Evolutionary conservation across 139 green algal species (phyloP).

Genomic region (Mesotaenium endlicherianum): DNA sequence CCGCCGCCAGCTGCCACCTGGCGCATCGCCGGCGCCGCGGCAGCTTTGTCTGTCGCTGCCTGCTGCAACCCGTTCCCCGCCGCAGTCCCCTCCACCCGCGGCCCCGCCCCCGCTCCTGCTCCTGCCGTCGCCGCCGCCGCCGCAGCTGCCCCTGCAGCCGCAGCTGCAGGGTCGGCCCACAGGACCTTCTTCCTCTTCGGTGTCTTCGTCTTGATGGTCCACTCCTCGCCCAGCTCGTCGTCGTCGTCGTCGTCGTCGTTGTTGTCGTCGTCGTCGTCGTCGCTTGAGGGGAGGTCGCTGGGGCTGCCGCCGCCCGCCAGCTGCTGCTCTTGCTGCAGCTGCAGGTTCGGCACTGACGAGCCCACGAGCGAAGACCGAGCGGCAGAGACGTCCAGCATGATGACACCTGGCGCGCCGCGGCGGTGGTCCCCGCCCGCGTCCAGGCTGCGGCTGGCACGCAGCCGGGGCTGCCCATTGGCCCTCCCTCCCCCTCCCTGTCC

Average conservation of each 20-base stretch:
- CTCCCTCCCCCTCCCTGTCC: not conserved
- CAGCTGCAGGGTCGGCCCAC: too few relatives aligned
- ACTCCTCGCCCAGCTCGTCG: conserved; percentile 11
- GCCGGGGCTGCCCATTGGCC: not conserved
- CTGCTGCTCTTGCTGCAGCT: conserved; percentile 8
- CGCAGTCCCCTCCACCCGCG: not conserved
- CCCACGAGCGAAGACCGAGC: not conserved
- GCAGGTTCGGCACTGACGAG: not conserved
- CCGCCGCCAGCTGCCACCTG: too few relatives aligned
- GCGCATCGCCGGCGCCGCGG: too few relatives aligned
- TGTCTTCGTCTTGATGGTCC: not conserved
- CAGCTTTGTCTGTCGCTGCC: too few relatives aligned
- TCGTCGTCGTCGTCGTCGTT: conserved; percentile 16
- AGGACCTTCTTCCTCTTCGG: too few relatives aligned
- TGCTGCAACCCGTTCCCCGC: not conserved
- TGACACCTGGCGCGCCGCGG: not conserved
- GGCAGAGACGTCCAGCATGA: not conserved
- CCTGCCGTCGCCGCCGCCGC: too few relatives aligned
- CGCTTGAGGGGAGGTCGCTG: not conserved
- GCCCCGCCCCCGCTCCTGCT: too few relatives aligned
- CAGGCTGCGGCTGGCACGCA: too few relatives aligned
- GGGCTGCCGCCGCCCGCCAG: not conserved
- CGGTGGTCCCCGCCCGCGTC: too few relatives aligned
- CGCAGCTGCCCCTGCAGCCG: too few relatives aligned
- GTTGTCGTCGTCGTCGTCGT: not conserved